Evolutionary conservation across 768 basidiomycete species (phyloP).

Genomic region (Suillus plorans): DNA sequence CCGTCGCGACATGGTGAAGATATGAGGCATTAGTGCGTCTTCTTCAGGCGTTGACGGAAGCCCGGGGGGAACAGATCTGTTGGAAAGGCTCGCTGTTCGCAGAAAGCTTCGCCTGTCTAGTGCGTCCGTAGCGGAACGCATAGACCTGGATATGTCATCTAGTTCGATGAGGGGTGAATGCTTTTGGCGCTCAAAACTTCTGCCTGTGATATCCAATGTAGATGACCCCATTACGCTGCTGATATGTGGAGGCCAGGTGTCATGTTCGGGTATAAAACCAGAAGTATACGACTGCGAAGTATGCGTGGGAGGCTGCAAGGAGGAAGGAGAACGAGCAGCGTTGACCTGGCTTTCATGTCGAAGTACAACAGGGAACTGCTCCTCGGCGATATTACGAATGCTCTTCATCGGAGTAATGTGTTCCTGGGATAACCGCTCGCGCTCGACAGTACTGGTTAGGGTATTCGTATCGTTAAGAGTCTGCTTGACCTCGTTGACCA

Average conservation of each 20-base stretch:
- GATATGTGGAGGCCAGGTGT: slow-evolving; percentile 19
- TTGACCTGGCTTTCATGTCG: slow-evolving; percentile 42
- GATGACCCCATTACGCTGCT: slow-evolving; percentile 22
- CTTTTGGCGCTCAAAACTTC: slow-evolving; percentile 19
- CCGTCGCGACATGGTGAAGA: slow-evolving; percentile 42
- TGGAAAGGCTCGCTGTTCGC: slow-evolving; percentile 34
- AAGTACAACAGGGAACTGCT: slow-evolving; percentile 44
- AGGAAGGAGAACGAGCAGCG: not conserved
- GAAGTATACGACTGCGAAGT: not conserved
- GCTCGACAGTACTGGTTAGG: slow-evolving; percentile 31
- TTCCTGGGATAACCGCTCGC: slow-evolving; percentile 38
- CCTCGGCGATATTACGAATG: slow-evolving; percentile 45
- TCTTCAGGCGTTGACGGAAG: slow-evolving; percentile 47
- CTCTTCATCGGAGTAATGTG: slow-evolving; percentile 41
- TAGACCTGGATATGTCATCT: slow-evolving; percentile 19
- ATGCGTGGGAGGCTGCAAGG: slow-evolving; percentile 5
- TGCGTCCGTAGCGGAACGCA: slow-evolving; percentile 20
- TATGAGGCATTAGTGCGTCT: slow-evolving; percentile 39
- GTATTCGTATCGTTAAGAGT: slow-evolving; percentile 47
- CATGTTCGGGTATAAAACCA: slow-evolving; percentile 12
- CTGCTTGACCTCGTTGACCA: slow-evolving; percentile 62
- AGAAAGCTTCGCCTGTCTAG: slow-evolving; percentile 26
- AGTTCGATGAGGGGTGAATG: slow-evolving; percentile 24
- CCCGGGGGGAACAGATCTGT: slow-evolving; percentile 40
- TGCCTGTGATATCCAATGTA: slow-evolving; percentile 20